Conservation (phyloP, 345 rosid genomes). For the Citrus trifoliata region DNA sequence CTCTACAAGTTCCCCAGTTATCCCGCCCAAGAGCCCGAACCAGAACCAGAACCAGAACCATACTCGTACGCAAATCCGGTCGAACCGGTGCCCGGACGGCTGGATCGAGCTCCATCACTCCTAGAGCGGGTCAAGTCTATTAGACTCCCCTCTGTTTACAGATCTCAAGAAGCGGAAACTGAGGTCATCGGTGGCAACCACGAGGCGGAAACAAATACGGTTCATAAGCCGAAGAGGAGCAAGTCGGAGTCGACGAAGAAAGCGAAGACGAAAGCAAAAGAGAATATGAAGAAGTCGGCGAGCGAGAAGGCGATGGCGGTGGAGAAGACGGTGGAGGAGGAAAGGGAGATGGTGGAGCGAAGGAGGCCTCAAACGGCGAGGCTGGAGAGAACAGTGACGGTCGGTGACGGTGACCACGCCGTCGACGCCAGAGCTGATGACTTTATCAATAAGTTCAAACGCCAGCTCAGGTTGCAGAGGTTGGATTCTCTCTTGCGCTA, state of each 20-base stretch:
- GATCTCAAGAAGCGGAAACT: slow-evolving; percentile 22
- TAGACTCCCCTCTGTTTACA: slow-evolving; percentile 34
- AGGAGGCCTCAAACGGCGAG: slow-evolving; percentile 20
- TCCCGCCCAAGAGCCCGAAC: neutral
- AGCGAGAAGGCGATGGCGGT: slow-evolving; percentile 42
- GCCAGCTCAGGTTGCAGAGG: slow-evolving; percentile 50
- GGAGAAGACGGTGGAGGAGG: slow-evolving; percentile 12
- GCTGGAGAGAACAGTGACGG: slow-evolving; percentile 18
- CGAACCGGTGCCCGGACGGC: slow-evolving; percentile 5
- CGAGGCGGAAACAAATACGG: neutral
- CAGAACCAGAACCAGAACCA: neutral
- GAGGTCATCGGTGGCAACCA: neutral
- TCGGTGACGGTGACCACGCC: slow-evolving; percentile 18
- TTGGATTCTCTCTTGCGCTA: slow-evolving; percentile 40
- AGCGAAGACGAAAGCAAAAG: slow-evolving; percentile 9
- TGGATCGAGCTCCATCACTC: slow-evolving; percentile 51
- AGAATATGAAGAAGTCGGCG: slow-evolving; percentile 64
- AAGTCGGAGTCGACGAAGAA: slow-evolving; percentile 34
- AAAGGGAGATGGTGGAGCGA: slow-evolving; percentile 17
- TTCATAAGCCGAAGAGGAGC: slow-evolving; percentile 35
- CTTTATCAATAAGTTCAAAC: slow-evolving; percentile 49
- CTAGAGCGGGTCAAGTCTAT: slow-evolving; percentile 64
- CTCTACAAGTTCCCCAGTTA: slow-evolving; percentile 27
- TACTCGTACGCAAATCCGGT: slow-evolving; percentile 7
- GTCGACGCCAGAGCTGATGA: slow-evolving; percentile 56